Base-by-base conservation (phyloP, 2,329 filamentous ascomycete genomes). In the Pseudophaeomoniella oleicola region DNA sequence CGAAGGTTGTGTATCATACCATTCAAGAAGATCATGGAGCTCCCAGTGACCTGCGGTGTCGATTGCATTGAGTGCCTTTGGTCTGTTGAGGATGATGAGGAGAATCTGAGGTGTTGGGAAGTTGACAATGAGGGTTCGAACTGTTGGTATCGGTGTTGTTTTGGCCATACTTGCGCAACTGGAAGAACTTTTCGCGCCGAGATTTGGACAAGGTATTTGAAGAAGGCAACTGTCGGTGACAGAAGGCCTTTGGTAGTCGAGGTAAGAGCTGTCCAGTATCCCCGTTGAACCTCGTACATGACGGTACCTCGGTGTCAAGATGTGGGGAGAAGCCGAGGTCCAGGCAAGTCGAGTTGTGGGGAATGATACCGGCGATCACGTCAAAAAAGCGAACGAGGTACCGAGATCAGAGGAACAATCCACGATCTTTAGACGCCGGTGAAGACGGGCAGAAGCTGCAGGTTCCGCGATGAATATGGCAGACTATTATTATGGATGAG, bases 51-150 rank as follows among this genome's bases (percentile, higher is more conserved):
- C 60, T 3, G 50, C 44, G n/a, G 47, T 46, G 39, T 57, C 58
- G 46, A 66, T 63, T 45, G 59, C 60, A 49, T 66, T 66, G 38
- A 64, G 55, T 11, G 55, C 50, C 32, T 53, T 49, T 6, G 57
- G 55, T 9, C 63, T 56, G 42, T 59, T 60, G 40, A 66, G 56
- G 32, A 64, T 62, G 40, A 70, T 57, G 38, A 70, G 55, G 40
- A 68, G 51, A 53, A 67, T 50, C 44, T 59, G 52, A 30, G 58
- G 50, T 40, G 55, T 44, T 45, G 67, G 67, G 54, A 63, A 61
- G 35, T 51, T 47, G 42, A 64, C 6, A n/a, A 27, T 27, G 22
- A 27, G 22, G 9, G 22, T 27, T 6, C n/a, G 9, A 27, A 6
- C n/a, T 27, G 6, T 27, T 27, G 22, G 22, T 6, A 27, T n/a